These are phyloP conservation scores for Trapa incisa DNA, from an alignment of 345 rosid species.

Conservation along the genomic window DNA sequence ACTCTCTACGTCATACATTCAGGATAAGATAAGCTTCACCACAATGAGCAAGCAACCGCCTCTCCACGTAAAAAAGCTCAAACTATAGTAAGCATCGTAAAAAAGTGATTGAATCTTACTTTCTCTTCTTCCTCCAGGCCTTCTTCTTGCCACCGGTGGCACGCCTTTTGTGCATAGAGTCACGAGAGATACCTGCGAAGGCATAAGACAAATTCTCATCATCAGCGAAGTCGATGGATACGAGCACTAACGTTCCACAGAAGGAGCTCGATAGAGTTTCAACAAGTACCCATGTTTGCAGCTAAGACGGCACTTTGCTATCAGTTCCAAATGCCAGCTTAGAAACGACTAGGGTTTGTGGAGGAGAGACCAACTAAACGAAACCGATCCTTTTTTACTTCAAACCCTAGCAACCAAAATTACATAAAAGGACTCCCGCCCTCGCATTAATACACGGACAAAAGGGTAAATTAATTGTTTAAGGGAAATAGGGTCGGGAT, in stretches of 20 bases:
- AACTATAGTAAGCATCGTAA: background rate
- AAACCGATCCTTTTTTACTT: background rate
- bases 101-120: conserved; percentile 16
- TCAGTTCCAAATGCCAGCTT: conserved; percentile 1
- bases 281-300: conserved; percentile 30
- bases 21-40: too few species aligned
- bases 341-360: conserved; percentile 1
- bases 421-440: conserved; percentile 10
- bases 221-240: background rate
- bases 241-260: background rate
- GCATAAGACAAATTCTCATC: background rate
- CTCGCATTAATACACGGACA: background rate
- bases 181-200: conserved; percentile 62
- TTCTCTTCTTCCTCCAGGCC: conserved; percentile 92
- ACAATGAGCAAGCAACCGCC: too few species aligned
- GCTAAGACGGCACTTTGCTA: conserved; percentile 5
- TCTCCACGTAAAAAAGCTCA: too few species aligned
- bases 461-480: conserved; percentile 7
- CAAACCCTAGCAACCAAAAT: conserved; percentile 22
- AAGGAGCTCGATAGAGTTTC: background rate
- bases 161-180: conserved; percentile 85
- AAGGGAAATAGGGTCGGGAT: background rate
- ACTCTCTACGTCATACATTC: background rate
- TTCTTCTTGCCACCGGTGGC: conserved; percentile 90
- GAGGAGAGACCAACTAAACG: background rate